Percentiles rank a stretch among this genome's conserved stretches.
phyloP scores from a whole-genome alignment of 371 early-diverging fungal species.

The Zopfochytrium polystomum region DNA sequence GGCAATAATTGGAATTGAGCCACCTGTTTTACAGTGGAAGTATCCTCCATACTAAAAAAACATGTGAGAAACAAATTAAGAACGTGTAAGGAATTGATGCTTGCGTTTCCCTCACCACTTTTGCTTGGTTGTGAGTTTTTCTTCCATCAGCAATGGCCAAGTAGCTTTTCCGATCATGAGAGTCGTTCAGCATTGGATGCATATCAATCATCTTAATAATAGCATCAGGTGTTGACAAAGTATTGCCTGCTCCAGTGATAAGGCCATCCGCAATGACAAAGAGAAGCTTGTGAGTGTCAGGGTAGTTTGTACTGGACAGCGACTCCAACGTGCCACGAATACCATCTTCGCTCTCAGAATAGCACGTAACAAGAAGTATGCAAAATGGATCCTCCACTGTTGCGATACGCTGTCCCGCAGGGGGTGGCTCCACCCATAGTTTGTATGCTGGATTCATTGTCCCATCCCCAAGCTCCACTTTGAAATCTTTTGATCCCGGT shows the following conservation, averaged over 20 bases:
- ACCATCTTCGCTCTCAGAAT: slow-evolving; percentile 66
- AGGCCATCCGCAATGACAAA: slow-evolving; percentile 49
- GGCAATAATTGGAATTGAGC: slow-evolving; percentile 76
- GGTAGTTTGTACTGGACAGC: slow-evolving; percentile 82
- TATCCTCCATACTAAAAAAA: slow-evolving; percentile 35
- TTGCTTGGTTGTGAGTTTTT: slow-evolving; percentile 92
- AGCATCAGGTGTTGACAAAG: slow-evolving; percentile 38
- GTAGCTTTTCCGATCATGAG: slow-evolving; percentile 45
- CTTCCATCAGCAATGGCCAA: slow-evolving; percentile 91
- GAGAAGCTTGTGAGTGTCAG: slow-evolving; percentile 85
- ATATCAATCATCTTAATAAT: slow-evolving; percentile 38
- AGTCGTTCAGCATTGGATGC: slow-evolving; percentile 4
- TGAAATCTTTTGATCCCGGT: not conserved
- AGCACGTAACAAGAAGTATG: slow-evolving; percentile 58
- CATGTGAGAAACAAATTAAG: not conserved
- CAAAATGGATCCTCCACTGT: slow-evolving; percentile 57
- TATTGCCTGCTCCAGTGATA: slow-evolving; percentile 39
- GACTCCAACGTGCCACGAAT: slow-evolving; percentile 89
- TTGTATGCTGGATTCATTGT: too few relatives aligned
- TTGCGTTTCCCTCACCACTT: slow-evolving; percentile 47
- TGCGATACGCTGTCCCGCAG: not conserved
- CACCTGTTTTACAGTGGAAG: slow-evolving; percentile 22
- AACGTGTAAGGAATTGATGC: not conserved
- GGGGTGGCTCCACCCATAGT: not conserved
- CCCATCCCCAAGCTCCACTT: too few relatives aligned